Conservation (phyloP, 345 rosid genomes). For the Bruguiera gymnorhiza region DNA sequence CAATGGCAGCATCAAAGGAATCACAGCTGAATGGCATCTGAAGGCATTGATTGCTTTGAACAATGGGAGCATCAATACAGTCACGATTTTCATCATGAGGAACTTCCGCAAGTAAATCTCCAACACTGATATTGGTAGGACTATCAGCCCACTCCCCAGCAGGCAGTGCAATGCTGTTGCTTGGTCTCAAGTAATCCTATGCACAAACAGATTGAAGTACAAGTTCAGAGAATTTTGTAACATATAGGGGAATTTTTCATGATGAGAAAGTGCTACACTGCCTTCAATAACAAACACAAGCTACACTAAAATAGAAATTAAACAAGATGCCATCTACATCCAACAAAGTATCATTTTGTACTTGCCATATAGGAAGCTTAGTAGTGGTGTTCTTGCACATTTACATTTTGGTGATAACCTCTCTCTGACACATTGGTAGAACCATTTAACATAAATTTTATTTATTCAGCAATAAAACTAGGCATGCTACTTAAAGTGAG, state of each 20-base stretch:
- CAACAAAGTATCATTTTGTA: no score
- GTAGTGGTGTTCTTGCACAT: no score
- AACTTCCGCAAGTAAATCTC: constrained; percentile 79
- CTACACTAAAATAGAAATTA: background rate
- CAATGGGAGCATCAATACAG: constrained; percentile 35
- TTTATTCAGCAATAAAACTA: no score
- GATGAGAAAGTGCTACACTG: background rate
- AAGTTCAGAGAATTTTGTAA: constrained; percentile 14
- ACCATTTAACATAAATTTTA: no score
- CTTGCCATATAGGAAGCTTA: no score
- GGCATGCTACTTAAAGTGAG: no score
- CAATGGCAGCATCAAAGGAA: constrained; percentile 98
- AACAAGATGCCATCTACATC: background rate
- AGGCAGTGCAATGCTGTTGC: constrained; percentile 40
- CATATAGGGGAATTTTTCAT: background rate
- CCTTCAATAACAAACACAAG: background rate
- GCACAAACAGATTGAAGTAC: constrained; percentile 8
- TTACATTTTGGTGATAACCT: no score
- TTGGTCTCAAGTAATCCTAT: constrained; percentile 44
- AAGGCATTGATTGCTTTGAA: constrained; percentile 47
- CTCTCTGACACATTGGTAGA: no score
- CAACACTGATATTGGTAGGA: constrained; percentile 84
- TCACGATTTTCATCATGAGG: constrained; percentile 44
- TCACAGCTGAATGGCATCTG: constrained; percentile 74
- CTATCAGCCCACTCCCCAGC: constrained; percentile 98